Conservation (phyloP, 2,329 filamentous ascomycete species). For the Neopestalotiopsis sp. region DNA sequence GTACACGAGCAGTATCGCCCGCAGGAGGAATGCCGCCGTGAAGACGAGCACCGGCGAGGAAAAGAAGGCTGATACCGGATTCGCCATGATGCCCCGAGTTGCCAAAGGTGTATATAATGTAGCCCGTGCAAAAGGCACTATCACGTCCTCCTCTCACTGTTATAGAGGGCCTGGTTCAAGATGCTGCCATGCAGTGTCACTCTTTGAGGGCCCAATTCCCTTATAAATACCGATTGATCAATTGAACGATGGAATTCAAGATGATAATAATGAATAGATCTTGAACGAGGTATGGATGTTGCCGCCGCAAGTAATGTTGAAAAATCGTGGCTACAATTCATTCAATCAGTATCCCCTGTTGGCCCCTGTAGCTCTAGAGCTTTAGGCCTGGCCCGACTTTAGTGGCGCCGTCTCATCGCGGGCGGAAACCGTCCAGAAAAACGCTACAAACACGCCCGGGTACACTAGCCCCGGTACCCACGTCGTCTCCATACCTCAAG, state of each 20-base stretch:
- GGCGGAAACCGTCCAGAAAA: background rate
- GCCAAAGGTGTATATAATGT: background rate
- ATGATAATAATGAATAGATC: background rate
- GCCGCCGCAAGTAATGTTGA: background rate
- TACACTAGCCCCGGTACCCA: background rate
- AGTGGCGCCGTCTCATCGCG: background rate
- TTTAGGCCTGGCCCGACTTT: background rate
- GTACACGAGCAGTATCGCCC: conserved; percentile 79
- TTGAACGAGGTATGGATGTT: background rate
- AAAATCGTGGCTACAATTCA: background rate
- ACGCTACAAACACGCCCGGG: conserved; percentile 9
- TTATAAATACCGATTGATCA: background rate
- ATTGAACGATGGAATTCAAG: background rate
- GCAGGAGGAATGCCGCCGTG: conserved; percentile 65
- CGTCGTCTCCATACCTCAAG: conserved; percentile 11
- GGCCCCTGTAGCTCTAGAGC: background rate
- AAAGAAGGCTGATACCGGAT: conserved; percentile 39
- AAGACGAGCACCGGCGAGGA: conserved; percentile 56
- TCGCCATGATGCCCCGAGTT: conserved; percentile 27
- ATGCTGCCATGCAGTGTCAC: background rate
- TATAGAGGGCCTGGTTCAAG: background rate
- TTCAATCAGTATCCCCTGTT: background rate
- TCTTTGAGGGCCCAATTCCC: background rate
- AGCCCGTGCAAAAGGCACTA: background rate
- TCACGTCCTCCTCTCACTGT: background rate